A percentile compares a stretch with the other conserved stretches of the same genome.
phyloP scores from a whole-genome alignment of 495 filamentous ascomycete species.

The Evernia prunastri region DNA sequence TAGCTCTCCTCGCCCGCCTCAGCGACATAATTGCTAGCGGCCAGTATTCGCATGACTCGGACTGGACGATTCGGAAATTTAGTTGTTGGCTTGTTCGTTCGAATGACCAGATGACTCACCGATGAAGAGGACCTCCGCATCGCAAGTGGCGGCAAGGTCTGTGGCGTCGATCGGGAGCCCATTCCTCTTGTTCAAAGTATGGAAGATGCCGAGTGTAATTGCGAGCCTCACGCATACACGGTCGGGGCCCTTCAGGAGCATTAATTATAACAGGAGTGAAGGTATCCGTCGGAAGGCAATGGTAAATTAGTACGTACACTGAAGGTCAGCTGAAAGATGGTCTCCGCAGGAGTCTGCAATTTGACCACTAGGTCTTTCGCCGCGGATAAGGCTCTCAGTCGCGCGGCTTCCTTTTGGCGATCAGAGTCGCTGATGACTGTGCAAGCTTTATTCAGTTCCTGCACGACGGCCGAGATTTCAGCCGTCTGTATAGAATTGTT shows the following conservation, averaged over 20 bases:
- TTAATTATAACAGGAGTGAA: neutral
- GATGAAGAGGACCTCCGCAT: neutral
- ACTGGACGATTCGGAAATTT: neutral
- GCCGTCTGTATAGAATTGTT: neutral
- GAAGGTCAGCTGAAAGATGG: neutral
- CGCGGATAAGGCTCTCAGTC: neutral
- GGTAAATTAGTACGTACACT: neutral
- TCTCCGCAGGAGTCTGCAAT: neutral
- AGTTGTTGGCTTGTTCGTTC: neutral
- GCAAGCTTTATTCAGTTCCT: neutral
- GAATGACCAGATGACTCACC: neutral
- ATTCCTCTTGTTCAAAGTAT: neutral
- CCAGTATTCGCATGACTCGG: neutral
- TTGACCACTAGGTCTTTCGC: neutral
- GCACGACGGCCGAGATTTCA: neutral
- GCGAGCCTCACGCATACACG: neutral
- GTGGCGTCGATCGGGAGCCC: neutral
- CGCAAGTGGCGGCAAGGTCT: neutral
- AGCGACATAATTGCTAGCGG: neutral
- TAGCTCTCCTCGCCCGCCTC: neutral
- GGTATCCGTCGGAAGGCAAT: neutral
- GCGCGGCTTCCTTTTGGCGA: neutral
- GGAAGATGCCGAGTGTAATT: neutral
- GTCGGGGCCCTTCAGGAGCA: neutral
- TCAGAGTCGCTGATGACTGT: neutral